Evolutionary conservation across 306 rosid genomes (phyloP).

Genomic region (Abrus precatorius): DNA sequence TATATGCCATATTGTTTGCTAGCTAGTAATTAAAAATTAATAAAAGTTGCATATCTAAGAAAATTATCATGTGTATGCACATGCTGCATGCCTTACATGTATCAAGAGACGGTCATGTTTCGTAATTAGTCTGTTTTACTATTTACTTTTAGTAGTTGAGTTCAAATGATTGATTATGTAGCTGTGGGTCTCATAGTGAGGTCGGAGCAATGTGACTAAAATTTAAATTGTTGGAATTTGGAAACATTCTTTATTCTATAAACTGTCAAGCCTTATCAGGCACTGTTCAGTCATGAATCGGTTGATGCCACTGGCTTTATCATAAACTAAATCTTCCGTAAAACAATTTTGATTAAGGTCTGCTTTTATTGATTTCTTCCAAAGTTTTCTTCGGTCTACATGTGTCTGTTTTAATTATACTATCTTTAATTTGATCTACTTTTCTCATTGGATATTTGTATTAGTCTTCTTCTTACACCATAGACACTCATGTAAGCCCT

Average conservation of each 20-base stretch:
- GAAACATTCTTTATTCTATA: neutral
- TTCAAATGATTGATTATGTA: neutral
- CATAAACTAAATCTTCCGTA: neutral
- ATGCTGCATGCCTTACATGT: neutral
- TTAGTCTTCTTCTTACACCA: neutral
- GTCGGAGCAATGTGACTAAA: neutral
- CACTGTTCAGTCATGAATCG: neutral
- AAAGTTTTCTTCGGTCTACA: neutral
- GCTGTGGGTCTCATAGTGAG: neutral
- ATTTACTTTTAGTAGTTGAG: neutral
- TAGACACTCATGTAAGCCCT: neutral
- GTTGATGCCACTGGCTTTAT: neutral
- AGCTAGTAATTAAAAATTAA: neutral
- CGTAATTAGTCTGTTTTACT: neutral
- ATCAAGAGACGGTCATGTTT: slow-evolving; percentile 16
- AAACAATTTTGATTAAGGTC: neutral
- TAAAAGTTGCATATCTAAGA: neutral
- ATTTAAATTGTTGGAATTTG: neutral
- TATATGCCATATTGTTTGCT: neutral
- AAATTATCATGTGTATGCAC: neutral
- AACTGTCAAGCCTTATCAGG: neutral
- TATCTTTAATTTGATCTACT: neutral
- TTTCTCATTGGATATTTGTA: neutral
- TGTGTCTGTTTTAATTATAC: neutral
- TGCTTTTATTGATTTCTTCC: neutral